These are phyloP conservation scores for Clavispora fructus DNA, from an alignment of 805 yeast genomes.

Conservation along the genomic window DNA sequence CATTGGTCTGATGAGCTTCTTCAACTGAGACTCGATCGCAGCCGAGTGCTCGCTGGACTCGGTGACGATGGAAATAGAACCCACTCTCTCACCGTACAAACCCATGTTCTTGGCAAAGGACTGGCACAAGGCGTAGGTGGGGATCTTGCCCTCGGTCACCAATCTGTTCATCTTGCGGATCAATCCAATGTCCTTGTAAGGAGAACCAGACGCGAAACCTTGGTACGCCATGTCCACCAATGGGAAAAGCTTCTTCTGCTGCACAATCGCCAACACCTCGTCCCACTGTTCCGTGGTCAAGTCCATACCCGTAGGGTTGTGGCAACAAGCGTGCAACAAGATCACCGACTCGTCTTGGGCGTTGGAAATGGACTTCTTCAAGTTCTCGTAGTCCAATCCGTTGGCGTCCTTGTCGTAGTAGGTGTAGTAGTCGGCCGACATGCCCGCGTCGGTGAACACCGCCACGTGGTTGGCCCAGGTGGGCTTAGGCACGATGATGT, in stretches of 20 bases:
- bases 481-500: constrained; percentile 75
- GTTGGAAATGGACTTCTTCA: constrained; percentile 51
- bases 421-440: constrained; percentile 55
- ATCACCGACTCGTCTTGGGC: constrained; percentile 60
- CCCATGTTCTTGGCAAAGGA: constrained; percentile 48
- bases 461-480: constrained; percentile 94
- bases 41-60: constrained; percentile 47
- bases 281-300: constrained; percentile 80
- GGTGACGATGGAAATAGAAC: constrained; percentile 65
- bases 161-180: constrained; percentile 42
- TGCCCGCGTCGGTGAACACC: constrained; percentile 70
- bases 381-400: constrained; percentile 58
- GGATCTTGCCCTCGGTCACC: constrained; percentile 45
- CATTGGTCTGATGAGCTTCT: constrained; percentile 76
- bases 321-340: constrained; percentile 90
- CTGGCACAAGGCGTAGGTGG: constrained; percentile 50
- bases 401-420: constrained; percentile 65
- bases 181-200: constrained; percentile 59
- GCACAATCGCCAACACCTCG: constrained; percentile 59
- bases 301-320: constrained; percentile 95
- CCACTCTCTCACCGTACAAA: constrained; percentile 55
- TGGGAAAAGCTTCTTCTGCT: constrained; percentile 61
- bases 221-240: constrained; percentile 93
- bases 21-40: constrained; percentile 72
- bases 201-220: constrained; percentile 86